Base-by-base conservation (phyloP, 1,284 basidiomycete genomes). In the Ustilago shanxiensis region DNA sequence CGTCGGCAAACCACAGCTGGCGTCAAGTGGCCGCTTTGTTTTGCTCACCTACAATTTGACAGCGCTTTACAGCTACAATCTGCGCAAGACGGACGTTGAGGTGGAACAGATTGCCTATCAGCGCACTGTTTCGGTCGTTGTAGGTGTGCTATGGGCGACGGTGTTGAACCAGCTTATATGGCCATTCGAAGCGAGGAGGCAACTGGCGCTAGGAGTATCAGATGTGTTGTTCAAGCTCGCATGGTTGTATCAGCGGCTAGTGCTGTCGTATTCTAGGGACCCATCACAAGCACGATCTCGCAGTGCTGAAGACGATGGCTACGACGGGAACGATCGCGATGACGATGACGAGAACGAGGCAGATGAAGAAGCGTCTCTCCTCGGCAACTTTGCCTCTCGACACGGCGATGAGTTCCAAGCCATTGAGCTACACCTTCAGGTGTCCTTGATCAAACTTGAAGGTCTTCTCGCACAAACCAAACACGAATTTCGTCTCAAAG, bases 381-480 rank as follows among this genome's bases (percentile, higher is more conserved):
- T 82, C 1, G 59, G 62, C 35, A 47, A 16, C 1, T 70, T 65
- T 22, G 72, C 61, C 24, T 53, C 63, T 24, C 59, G 65, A 35
- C 69, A 68, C 11, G 63, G 62, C 35, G 80, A 79, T 37, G 77
- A 82, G 44, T 81, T 83, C 20, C 79, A 82, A 28, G 64, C 77
- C 28, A 97, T 95, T 94, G 95, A 98, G 86, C 88, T 98, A 10
- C 94, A 97, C 83, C 88, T 98, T 16, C 96, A 98, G 81, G 91
- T 94, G 79, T 92, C 94, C 81, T 87, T 99, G 39, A 93, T 95
- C 53, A 91, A 93, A 44, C 64, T 79, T 13, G 76, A 84, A 49
- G 80, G 79, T 1, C 88, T 98, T 13, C 88, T 99, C 24, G 90
- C 91, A 11, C 94, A 97, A 80, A 93, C 96, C 0, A 91, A 92